Conservation (phyloP, 169 alveolate genomes). For the Plasmodium blacklocki region DNA sequence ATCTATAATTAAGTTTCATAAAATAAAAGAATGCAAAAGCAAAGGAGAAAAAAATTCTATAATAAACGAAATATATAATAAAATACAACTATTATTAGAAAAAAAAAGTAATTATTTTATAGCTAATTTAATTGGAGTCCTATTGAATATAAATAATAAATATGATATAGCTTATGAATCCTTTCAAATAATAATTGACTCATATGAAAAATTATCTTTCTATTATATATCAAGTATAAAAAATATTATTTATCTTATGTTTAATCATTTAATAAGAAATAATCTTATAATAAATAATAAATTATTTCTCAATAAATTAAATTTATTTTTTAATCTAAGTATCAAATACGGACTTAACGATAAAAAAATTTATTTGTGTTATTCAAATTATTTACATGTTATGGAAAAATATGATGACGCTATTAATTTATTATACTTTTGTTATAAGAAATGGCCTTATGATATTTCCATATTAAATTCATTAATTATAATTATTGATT, state of each 20-base stretch:
- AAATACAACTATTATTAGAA: conserved; percentile 13
- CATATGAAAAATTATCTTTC: conserved; percentile 30
- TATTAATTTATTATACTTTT: conserved; percentile 24
- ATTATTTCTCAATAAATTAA: conserved; percentile 62
- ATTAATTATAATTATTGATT: conserved; percentile 63
- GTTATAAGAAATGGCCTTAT: conserved; percentile 54
- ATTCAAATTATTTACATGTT: conserved; percentile 59
- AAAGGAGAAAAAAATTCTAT: conserved; percentile 30
- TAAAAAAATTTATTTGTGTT: conserved; percentile 27
- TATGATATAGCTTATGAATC: conserved; percentile 56
- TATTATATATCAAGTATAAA: conserved; percentile 16
- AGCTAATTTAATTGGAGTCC: conserved; percentile 28
- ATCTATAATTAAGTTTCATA: conserved; percentile 44
- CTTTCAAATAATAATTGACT: conserved; percentile 43
- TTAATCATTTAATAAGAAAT: conserved; percentile 61
- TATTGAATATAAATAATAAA: conserved; percentile 52
- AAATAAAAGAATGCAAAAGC: conserved; percentile 33
- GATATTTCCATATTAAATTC: conserved; percentile 44
- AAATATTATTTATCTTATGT: conserved; percentile 48
- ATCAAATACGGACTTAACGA: conserved; percentile 54
- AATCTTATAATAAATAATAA: conserved; percentile 43
- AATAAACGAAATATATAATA: conserved; percentile 35
- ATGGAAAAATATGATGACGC: conserved; percentile 56
- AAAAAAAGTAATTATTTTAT: conserved; percentile 41
- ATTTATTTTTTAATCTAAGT: conserved; percentile 60